Conservation (phyloP, 225 moss, liverwort and hornwort species). For the Pleurozium schreberi region DNA sequence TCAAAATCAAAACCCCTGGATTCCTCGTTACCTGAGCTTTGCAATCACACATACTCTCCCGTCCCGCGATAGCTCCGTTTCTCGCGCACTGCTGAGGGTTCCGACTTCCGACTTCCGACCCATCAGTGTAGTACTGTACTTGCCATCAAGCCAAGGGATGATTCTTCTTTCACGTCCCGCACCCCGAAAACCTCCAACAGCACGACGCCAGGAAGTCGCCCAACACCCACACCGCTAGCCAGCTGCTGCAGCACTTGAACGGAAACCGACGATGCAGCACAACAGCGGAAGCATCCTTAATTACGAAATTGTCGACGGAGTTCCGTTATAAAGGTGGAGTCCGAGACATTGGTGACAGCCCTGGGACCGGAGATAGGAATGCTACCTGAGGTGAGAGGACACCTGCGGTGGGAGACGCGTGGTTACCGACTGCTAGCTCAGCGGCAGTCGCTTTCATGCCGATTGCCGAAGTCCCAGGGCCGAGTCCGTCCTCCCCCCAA, state of each 20-base stretch:
- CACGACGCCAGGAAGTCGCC: not conserved
- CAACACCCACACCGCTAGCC: too few relatives aligned
- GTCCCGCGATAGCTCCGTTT: constrained; percentile 14
- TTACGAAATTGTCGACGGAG: too few relatives aligned
- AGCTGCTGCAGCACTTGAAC: not conserved
- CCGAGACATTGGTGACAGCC: too few relatives aligned
- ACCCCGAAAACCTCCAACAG: not conserved
- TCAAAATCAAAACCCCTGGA: not conserved
- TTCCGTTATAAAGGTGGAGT: too few relatives aligned
- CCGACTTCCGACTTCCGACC: not conserved
- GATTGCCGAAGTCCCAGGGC: too few relatives aligned
- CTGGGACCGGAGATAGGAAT: too few relatives aligned
- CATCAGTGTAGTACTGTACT: not conserved
- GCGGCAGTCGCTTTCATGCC: too few relatives aligned
- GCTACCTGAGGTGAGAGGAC: too few relatives aligned
- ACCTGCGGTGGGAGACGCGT: too few relatives aligned
- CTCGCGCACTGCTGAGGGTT: constrained; percentile 23
- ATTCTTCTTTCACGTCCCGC: not conserved
- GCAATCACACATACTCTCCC: constrained; percentile 6
- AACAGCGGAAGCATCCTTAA: not conserved
- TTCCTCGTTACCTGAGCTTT: constrained; percentile 5
- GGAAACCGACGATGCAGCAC: not conserved
- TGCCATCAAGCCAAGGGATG: too few relatives aligned
- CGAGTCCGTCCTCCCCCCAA: too few relatives aligned
- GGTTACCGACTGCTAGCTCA: too few relatives aligned